Base-by-base conservation (phyloP, 1,284 basidiomycete genomes). In the Fomitopsis palustris region DNA sequence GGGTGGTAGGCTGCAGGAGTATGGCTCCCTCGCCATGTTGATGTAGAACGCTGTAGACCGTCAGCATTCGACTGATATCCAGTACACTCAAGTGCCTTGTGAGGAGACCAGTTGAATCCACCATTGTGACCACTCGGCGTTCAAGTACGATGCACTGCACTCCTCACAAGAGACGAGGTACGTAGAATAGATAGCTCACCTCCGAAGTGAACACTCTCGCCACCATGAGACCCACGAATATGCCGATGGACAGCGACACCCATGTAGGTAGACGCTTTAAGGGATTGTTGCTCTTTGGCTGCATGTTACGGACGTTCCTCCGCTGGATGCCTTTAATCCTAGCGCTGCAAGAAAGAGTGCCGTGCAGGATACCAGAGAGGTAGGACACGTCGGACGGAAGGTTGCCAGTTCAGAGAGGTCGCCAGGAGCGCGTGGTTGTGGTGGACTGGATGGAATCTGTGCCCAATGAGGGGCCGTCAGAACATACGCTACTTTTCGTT, bases 181-280 rank as follows among this genome's bases (percentile, higher is more conserved):
- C 35, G 35, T 37, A 37, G 35, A 9, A 1, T 14, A 9, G 16
- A 37, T 37, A 12, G 67, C 68, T 70, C 62, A 69, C 70, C 37
- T 67, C 59, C 1, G 72, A 67, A 25, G 83, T 83, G 61, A 88
- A 69, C 5, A 84, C 63, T 38, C 81, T 77, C 16, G 87, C 81
- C 54, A 91, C 73, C 49, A 88, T 63, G 49, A 90, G 74, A n/a
- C 90, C 90, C 47, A 88, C 72, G 47, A 87, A 65, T 23, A 92
- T 72, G 53, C 90, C 90, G 61, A 92, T 70, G 51, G 81, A 72
- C 43, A 92, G 70, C 5, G 85, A 85, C 31, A 85, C 64, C 70
- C 70, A 73, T 63, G 72, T 71, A n/a, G 72, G 72, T 33, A 73
- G 61, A 27, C 68, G 63, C 43, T 64, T 61, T 27, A 73, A 61